phyloP scores from a whole-genome alignment of 768 basidiomycete species.

The Suillus discolor region DNA sequence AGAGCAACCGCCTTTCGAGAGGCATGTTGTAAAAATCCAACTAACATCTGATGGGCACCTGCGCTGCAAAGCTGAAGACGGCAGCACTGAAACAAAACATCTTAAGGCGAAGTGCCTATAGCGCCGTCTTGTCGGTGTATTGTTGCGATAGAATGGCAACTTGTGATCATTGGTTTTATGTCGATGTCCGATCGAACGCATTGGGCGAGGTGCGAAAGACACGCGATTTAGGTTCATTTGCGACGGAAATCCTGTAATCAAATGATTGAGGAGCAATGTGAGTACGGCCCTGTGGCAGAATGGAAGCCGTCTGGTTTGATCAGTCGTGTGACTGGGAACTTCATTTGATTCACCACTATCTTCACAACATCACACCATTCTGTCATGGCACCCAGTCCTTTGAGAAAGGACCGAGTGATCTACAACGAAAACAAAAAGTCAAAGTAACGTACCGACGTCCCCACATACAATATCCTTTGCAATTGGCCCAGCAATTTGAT shows the following conservation, averaged over 20 bases:
- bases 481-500: constrained; percentile 84
- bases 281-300: neutral
- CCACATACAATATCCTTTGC: constrained; percentile 91
- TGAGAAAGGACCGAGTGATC: neutral
- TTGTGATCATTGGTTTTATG: neutral
- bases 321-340: neutral
- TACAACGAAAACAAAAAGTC: neutral
- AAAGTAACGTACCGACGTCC: constrained; percentile 69
- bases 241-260: neutral
- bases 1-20: neutral
- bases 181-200: neutral
- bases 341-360: constrained; percentile 63
- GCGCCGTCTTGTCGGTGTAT: neutral
- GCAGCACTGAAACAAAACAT: neutral
- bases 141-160: neutral
- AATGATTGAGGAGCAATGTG: neutral
- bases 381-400: constrained; percentile 68
- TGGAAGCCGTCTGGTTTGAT: neutral
- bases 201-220: neutral
- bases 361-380: constrained; percentile 91
- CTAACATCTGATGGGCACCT: neutral
- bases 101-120: neutral
- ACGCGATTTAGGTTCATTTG: neutral
- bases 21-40: too few species aligned
- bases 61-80: neutral